These are phyloP conservation scores for Globisporangium middletonii DNA, from an alignment of 352 stramenopile species.

Conservation along the genomic window DNA sequence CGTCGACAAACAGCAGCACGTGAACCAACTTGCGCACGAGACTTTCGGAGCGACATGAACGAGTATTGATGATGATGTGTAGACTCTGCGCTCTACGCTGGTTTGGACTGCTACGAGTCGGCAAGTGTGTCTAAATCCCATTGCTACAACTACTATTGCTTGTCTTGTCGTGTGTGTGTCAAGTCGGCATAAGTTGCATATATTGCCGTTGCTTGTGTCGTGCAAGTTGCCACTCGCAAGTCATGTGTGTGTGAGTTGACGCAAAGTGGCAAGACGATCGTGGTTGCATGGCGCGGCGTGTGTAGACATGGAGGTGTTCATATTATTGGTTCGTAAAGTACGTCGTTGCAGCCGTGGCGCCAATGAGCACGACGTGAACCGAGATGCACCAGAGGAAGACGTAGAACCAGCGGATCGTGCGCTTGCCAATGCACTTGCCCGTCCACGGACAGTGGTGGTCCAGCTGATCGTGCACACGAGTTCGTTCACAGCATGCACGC, in stretches of 20 bases:
- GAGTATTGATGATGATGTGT: too few relatives aligned
- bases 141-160: too few relatives aligned
- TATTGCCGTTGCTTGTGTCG: too few relatives aligned
- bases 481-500: neutral
- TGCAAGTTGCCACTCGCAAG: neutral
- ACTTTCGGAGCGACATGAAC: too few relatives aligned
- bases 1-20: neutral
- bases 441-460: constrained; percentile 93
- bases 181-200: too few relatives aligned
- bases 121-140: too few relatives aligned
- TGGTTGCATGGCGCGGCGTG: too few relatives aligned
- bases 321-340: constrained; percentile 16
- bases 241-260: neutral
- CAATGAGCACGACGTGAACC: constrained; percentile 57
- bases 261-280: neutral
- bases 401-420: constrained; percentile 81
- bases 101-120: too few relatives aligned
- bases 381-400: constrained; percentile 65
- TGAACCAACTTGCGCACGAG: too few relatives aligned
- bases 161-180: too few relatives aligned
- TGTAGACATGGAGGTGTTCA: neutral
- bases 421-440: constrained; percentile 85
- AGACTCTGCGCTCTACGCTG: too few relatives aligned
- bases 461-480: constrained; percentile 30
- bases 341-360: constrained; percentile 29